Base-by-base conservation (phyloP, 805 yeast species). In the Zygoascus biomembranicola region DNA sequence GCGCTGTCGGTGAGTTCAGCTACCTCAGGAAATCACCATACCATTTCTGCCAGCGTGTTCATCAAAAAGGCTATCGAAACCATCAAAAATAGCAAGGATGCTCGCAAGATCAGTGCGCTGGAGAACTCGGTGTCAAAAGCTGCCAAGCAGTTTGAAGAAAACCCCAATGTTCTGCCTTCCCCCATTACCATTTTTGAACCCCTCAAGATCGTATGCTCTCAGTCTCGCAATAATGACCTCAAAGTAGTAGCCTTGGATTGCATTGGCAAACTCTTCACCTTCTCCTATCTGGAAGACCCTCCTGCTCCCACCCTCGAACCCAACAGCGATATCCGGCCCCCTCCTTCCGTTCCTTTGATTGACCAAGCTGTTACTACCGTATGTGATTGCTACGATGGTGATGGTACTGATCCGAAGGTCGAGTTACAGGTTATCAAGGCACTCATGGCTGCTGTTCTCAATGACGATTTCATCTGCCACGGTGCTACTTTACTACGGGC, bases 401-500 rank as follows among this genome's bases (percentile, higher is more conserved):
- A 94, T 68, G 89, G 90, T 1, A 89, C 98, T 0, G 95, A 90
- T 65, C 87, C 87, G 23, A 82, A 78, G 54, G 81, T 95, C 35
- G 99, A 95, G 72, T 72, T 94, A 53, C 99, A 95, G 70, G 92
- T 94, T 11, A 85, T 92, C 32, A 82, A 95, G 63, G 97, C 97
- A 0, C 73, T 95, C 50, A 84, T 92, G 66, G 89, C 94, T 57
- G 92, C 95, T 50, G 85, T 90, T 14, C 75, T 92, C 35, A 86
- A 88, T 57, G 90, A 85, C 55, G 78, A 79, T 37, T 76, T 87
- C 68, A 87, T 90, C 28, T 88, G 90, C 19, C 99, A 94, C 65
- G 98, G 98, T 1, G 87, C 90, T 8, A 81, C 90, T 0, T 73
- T 94, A 51, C 73, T 94, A 57, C 88, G 87, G 64, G 97, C 98